phyloP scores from a whole-genome alignment of 768 basidiomycete species.

The Phanerochaete sordida region DNA sequence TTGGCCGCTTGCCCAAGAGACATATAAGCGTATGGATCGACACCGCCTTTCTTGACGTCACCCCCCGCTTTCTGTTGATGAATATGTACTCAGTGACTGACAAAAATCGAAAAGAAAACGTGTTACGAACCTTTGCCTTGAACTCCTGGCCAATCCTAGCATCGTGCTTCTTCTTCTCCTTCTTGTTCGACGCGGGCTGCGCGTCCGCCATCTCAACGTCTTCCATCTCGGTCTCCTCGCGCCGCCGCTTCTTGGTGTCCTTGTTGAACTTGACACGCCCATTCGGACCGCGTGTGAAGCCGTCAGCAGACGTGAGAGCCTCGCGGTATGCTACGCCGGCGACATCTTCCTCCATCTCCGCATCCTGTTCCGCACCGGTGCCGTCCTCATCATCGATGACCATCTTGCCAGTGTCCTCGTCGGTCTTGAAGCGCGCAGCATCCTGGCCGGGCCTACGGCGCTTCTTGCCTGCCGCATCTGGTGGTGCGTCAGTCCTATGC shows the following conservation, averaged over 20 bases:
- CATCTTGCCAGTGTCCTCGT: slow-evolving; percentile 80
- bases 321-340: slow-evolving; percentile 83
- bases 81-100: neutral
- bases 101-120: neutral
- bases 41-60: slow-evolving; percentile 81
- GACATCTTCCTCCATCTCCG: slow-evolving; percentile 34
- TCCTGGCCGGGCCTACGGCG: slow-evolving; percentile 85
- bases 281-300: slow-evolving; percentile 78
- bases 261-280: slow-evolving; percentile 95
- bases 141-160: slow-evolving; percentile 80
- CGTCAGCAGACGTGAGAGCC: slow-evolving; percentile 80
- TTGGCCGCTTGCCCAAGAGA: slow-evolving; percentile 81
- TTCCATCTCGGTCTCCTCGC: slow-evolving; percentile 54
- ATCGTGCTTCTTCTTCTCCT: slow-evolving; percentile 52
- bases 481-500: neutral
- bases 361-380: slow-evolving; percentile 40
- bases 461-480: slow-evolving; percentile 39
- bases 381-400: slow-evolving; percentile 58
- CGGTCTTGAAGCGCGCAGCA: slow-evolving; percentile 81
- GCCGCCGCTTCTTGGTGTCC: slow-evolving; percentile 89
- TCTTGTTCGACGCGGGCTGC: slow-evolving; percentile 39
- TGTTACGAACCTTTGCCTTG: slow-evolving; percentile 79
- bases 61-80: slow-evolving; percentile 82
- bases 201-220: slow-evolving; percentile 76
- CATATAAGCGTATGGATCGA: slow-evolving; percentile 93